Conservation (phyloP, 495 filamentous ascomycete species). For the Penicillium alfredii region DNA sequence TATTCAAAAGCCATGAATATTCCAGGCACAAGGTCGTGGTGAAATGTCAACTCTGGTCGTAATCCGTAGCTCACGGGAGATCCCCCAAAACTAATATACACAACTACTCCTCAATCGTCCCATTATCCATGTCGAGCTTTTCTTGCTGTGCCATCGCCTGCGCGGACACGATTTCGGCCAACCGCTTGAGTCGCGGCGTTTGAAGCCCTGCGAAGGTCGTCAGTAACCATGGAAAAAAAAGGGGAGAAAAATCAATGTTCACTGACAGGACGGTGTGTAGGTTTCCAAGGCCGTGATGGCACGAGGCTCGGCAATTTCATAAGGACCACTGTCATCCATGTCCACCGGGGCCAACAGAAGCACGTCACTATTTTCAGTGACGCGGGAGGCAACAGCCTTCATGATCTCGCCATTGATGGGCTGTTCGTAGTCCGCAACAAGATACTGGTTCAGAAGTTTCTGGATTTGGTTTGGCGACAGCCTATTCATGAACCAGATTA, state of each 20-base stretch:
- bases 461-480: conserved; percentile 98
- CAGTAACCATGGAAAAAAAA: conserved; percentile 5
- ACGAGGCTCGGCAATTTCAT: conserved; percentile 95
- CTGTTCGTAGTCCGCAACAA: conserved; percentile 98
- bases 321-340: conserved; percentile 99
- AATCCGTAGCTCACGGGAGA: conserved; percentile 29
- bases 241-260: background rate
- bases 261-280: conserved; percentile 90
- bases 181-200: conserved; percentile 85
- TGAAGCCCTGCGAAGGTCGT: conserved; percentile 63
- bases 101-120: conserved; percentile 25
- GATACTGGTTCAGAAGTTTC: conserved; percentile 96
- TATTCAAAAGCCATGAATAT: conserved; percentile 16
- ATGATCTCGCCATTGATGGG: conserved; percentile 99
- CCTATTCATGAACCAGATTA: too few species aligned
- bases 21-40: conserved; percentile 16
- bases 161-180: conserved; percentile 95
- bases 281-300: conserved; percentile 96
- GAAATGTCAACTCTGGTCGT: conserved; percentile 22
- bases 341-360: conserved; percentile 89
- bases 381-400: conserved; percentile 95
- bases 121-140: conserved; percentile 59
- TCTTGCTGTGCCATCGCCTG: conserved; percentile 94
- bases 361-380: conserved; percentile 97
- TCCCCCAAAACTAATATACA: conserved; percentile 26